These are phyloP conservation scores for Effrenium voratum DNA, from an alignment of 73 alveolate species.

Conservation along the genomic window DNA sequence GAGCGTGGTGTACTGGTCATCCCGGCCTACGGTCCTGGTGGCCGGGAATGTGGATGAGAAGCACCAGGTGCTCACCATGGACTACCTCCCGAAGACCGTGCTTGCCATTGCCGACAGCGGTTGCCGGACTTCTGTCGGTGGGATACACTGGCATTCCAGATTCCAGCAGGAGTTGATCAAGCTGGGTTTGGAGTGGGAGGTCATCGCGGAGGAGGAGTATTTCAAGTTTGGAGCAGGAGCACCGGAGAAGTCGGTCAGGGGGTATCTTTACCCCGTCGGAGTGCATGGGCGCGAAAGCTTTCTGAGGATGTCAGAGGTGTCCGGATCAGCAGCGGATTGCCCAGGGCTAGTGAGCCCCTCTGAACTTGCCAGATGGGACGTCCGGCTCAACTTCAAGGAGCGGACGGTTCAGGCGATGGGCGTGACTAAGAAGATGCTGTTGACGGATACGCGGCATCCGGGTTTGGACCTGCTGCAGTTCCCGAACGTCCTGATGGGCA, in stretches of 20 bases:
- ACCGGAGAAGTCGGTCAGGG: not conserved
- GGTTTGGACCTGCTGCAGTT: slow-evolving; percentile 19
- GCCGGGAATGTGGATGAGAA: too few species aligned
- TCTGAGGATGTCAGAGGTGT: slow-evolving; percentile 58
- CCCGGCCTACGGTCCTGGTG: not conserved
- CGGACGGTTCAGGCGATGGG: slow-evolving; percentile 30
- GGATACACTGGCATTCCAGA: not conserved
- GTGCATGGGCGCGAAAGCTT: not conserved
- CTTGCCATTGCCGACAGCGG: slow-evolving; percentile 68
- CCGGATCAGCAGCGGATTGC: not conserved
- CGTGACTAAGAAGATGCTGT: not conserved
- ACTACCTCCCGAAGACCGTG: not conserved
- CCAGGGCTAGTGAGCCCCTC: slow-evolving; percentile 28
- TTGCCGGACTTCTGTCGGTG: slow-evolving; percentile 50
- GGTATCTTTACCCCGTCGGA: not conserved
- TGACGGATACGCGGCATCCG: slow-evolving; percentile 44
- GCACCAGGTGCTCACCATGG: too few species aligned
- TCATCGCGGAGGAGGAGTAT: not conserved
- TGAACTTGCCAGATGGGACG: slow-evolving; percentile 27
- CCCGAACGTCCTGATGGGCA: not conserved
- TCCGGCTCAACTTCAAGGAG: not conserved
- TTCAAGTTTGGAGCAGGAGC: slow-evolving; percentile 69
- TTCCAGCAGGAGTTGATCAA: not conserved
- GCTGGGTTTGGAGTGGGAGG: not conserved
- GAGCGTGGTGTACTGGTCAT: slow-evolving; percentile 7